Percentiles rank a stretch among this genome's conserved stretches.
Evolutionary conservation across 306 rosid species (phyloP).

Genomic region (Rosa multiflora): DNA sequence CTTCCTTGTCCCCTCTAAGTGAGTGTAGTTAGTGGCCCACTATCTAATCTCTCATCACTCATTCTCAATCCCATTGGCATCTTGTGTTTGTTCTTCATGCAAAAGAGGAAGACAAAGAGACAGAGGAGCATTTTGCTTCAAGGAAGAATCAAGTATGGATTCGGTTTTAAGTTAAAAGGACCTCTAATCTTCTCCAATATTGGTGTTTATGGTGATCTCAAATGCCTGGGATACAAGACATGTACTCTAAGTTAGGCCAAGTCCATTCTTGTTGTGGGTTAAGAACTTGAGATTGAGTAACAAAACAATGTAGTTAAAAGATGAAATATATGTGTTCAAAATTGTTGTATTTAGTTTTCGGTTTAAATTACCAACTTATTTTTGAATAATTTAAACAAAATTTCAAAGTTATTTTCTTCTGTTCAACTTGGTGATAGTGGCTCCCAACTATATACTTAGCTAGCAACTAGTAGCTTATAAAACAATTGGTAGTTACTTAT

Average conservation of each 20-base stretch:
- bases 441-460: no score
- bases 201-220: neutral
- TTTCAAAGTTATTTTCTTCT: no score
- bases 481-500: no score
- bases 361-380: neutral
- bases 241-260: neutral
- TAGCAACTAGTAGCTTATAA: no score
- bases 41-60: constrained; percentile 37
- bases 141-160: constrained; percentile 12
- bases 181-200: constrained; percentile 13
- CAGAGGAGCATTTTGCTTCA: constrained; percentile 10
- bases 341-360: neutral
- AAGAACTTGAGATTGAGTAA: neutral
- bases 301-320: neutral
- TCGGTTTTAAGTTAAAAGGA: constrained; percentile 31
- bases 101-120: neutral
- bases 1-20: constrained; percentile 53
- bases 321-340: neutral
- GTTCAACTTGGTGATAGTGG: no score
- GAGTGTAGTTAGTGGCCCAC: constrained; percentile 46
- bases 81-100: constrained; percentile 32
- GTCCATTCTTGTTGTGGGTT: neutral
- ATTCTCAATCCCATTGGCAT: constrained; percentile 40
- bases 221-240: neutral
- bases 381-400: neutral